These are phyloP conservation scores for Dothideomycetes sp. DNA, from an alignment of 2,329 filamentous ascomycete genomes.

Conservation along the genomic window DNA sequence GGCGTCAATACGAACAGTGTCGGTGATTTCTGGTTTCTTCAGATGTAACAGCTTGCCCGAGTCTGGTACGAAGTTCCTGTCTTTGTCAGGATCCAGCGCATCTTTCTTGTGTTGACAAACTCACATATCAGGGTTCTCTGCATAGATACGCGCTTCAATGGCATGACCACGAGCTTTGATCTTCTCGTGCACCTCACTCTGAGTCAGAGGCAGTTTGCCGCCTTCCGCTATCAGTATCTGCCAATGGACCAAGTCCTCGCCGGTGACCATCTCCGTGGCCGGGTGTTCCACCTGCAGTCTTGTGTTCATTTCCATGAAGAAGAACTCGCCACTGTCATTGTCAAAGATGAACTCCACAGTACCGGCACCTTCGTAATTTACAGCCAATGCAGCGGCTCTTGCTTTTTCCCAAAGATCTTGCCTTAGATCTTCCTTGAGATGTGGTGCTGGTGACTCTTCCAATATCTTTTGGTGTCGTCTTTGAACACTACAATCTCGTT, in stretches of 20 bases:
- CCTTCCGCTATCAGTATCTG: constrained; percentile 80
- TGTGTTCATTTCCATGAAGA: constrained; percentile 68
- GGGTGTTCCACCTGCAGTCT: constrained; percentile 94
- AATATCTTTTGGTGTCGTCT: constrained; percentile 58
- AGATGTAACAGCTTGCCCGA: constrained; percentile 83
- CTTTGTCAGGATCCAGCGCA: constrained; percentile 2
- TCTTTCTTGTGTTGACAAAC: no score
- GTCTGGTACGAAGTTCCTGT: constrained; percentile 77
- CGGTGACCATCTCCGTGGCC: constrained; percentile 73
- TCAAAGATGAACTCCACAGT: constrained; percentile 64
- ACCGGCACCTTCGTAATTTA: constrained; percentile 56
- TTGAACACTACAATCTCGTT: constrained; percentile 59
- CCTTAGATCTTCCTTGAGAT: constrained; percentile 49
- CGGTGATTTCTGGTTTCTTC: constrained; percentile 57
- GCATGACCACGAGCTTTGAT: constrained; percentile 74
- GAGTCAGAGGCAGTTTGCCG: constrained; percentile 55
- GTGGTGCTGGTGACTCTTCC: constrained; percentile 57
- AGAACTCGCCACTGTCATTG: constrained; percentile 56
- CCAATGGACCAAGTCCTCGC: constrained; percentile 82
- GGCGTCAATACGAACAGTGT: constrained; percentile 81
- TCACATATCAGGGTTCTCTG: constrained; percentile 73
- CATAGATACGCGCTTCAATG: constrained; percentile 94
- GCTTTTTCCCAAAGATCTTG: constrained; percentile 59
- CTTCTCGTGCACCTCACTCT: constrained; percentile 55
- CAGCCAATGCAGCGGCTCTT: constrained; percentile 52